Base-by-base conservation (phyloP, 192 early-diverging fungal species). In the Backusella australiensis region DNA sequence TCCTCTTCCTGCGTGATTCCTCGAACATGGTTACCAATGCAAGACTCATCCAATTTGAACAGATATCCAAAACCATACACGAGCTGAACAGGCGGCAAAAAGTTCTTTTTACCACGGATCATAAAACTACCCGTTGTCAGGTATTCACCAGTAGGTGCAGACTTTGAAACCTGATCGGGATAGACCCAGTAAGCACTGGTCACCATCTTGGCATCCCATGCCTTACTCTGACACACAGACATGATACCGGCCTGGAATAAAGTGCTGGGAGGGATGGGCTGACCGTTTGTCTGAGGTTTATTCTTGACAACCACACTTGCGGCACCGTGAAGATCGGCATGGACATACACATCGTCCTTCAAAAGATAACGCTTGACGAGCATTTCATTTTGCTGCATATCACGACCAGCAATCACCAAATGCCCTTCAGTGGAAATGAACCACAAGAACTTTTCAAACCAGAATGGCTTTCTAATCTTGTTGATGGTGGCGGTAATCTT, bases 361-460 rank as follows among this genome's bases (percentile, higher is more conserved):
- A 81, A 74, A 71, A 91, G 78, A 71, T 94, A 85, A 67, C 90
- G 85, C 69, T 92, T 92, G 7, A 98, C 93, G 26, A 99, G 83
- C 38, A 96, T 69, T 81, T 99, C 97, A 84, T 97, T 98, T 82
- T 99, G 97, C 71, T 89, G 88, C 79, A 93, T 92, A 77, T 99
- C 98, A 21, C 91, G 89, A 26, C 97, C 98, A 34, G 95, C 95
- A 76, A 99, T 87, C 29, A 99, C 89, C 66, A 99, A 82, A 76
- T 95, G 95, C 77, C 96, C 96, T 72, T 99, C 98, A 0, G 92
- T 91, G 19, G 93, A 92, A 26, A 99, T 84, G 74, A 97, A 99
- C 97, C 97, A 99, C 35, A 94, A 75, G 74, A 99, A 99, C 85
- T 97, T 97, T 83, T 99, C 98, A 84, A 99, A 99, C 97, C 97